These are phyloP conservation scores for Chaetomiaceae sp. DNA, from an alignment of 2,329 filamentous ascomycete genomes.

Conservation along the genomic window DNA sequence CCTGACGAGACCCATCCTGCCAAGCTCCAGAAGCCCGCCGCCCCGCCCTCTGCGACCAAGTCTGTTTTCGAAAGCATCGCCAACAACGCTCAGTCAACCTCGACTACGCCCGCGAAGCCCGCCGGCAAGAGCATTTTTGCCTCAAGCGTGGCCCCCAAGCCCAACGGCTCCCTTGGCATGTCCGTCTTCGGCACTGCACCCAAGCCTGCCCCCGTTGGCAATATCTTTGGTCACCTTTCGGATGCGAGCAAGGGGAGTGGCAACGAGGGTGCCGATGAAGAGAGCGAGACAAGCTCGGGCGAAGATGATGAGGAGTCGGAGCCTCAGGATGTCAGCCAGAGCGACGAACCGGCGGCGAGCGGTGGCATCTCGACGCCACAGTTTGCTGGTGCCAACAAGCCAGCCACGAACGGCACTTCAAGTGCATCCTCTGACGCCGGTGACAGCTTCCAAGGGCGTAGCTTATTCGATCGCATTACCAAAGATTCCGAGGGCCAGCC, in stretches of 20 bases:
- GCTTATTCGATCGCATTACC: conserved; percentile 52
- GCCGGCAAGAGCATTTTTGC: conserved; percentile 26
- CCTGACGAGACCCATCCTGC: conserved; percentile 43
- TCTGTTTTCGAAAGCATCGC: conserved; percentile 54
- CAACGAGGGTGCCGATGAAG: conserved; percentile 40
- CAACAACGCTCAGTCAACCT: conserved; percentile 40
- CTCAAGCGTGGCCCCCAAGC: conserved; percentile 29
- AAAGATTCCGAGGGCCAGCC: conserved; percentile 48
- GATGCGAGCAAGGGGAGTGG: conserved; percentile 53
- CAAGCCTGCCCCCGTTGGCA: conserved; percentile 36
- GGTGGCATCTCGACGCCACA: conserved; percentile 39
- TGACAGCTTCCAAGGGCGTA: conserved; percentile 43
- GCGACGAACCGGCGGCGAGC: conserved; percentile 41
- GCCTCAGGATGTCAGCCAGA: conserved; percentile 40
- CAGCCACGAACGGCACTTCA: conserved; percentile 27
- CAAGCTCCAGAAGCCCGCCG: conserved; percentile 45
- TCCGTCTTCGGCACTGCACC: conserved; percentile 34
- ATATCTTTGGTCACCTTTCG: conserved; percentile 58
- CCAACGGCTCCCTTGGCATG: conserved; percentile 36
- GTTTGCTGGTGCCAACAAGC: conserved; percentile 31
- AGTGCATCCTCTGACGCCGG: conserved; percentile 39
- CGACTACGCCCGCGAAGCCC: conserved; percentile 31
- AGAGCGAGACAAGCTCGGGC: conserved; percentile 27
- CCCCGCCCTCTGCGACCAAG: conserved; percentile 46
- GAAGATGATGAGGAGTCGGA: conserved; percentile 34